Conservation (phyloP, 2,329 filamentous ascomycete genomes). For the Penicillium psychrosexuale region DNA sequence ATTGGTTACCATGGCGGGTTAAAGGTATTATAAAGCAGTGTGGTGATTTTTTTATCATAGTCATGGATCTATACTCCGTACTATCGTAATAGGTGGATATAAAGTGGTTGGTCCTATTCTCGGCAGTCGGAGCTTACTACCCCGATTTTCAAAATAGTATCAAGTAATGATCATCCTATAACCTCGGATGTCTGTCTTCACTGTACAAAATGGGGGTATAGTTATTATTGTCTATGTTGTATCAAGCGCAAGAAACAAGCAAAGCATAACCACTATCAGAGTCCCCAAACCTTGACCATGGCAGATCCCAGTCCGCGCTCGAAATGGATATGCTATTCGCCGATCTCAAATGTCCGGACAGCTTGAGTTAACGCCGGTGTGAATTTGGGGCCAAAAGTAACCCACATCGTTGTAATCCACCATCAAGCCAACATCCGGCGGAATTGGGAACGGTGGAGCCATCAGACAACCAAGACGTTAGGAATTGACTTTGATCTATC, state of each 20-base stretch:
- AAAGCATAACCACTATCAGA: background rate
- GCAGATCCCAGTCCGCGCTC: background rate
- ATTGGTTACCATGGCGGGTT: background rate
- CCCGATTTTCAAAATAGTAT: background rate
- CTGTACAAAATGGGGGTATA: background rate
- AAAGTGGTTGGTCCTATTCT: background rate
- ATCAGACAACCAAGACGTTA: background rate
- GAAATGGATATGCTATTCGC: background rate
- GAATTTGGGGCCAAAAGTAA: conserved; percentile 1
- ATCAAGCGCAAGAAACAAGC: background rate
- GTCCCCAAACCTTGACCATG: background rate
- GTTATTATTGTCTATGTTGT: background rate
- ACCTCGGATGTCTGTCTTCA: background rate
- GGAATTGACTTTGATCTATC: conserved; percentile 10
- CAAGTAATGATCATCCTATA: background rate
- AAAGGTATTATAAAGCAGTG: background rate
- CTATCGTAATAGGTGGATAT: background rate
- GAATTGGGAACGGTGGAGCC: background rate
- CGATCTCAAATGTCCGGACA: background rate
- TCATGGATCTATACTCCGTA: background rate
- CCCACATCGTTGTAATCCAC: background rate
- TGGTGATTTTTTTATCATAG: background rate
- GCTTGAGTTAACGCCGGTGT: conserved; percentile 4
- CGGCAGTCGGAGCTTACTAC: background rate
- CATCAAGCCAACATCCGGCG: background rate